Conservation (phyloP, 208 protist species). For the Leishmania guyanensis region DNA sequence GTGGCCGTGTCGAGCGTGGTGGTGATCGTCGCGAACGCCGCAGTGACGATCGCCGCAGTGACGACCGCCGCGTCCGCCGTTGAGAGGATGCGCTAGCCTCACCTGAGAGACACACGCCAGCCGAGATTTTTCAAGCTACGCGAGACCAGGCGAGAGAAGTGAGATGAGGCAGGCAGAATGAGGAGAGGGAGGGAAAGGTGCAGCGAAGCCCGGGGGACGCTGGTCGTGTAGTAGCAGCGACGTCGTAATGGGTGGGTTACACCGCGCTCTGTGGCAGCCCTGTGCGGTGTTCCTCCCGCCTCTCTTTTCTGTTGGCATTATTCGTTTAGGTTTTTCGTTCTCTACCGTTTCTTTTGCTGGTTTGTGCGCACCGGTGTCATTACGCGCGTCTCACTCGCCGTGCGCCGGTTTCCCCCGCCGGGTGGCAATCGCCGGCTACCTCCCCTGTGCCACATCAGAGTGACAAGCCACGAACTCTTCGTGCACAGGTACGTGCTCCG, state of each 20-base stretch:
- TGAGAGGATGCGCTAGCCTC: not conserved
- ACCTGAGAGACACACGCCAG: not conserved
- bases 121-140: not conserved
- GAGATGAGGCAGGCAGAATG: not conserved
- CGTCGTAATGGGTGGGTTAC: not conserved
- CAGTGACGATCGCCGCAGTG: not conserved
- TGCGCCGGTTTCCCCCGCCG: too few species aligned
- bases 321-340: not conserved
- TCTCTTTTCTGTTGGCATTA: not conserved
- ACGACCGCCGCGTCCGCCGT: constrained; percentile 18
- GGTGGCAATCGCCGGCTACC: too few species aligned
- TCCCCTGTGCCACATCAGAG: too few species aligned
- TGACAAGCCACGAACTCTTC: not conserved
- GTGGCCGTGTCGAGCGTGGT: constrained; percentile 9
- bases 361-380: too few species aligned
- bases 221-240: not conserved
- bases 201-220: not conserved
- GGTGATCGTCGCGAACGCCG: constrained; percentile 24
- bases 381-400: too few species aligned
- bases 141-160: not conserved
- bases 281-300: not conserved
- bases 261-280: not conserved
- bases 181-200: not conserved
- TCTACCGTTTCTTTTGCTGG: too few species aligned
- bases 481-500: not conserved